These are phyloP conservation scores for Daldinia grandis DNA, from an alignment of 495 filamentous ascomycete species.

Conservation along the genomic window DNA sequence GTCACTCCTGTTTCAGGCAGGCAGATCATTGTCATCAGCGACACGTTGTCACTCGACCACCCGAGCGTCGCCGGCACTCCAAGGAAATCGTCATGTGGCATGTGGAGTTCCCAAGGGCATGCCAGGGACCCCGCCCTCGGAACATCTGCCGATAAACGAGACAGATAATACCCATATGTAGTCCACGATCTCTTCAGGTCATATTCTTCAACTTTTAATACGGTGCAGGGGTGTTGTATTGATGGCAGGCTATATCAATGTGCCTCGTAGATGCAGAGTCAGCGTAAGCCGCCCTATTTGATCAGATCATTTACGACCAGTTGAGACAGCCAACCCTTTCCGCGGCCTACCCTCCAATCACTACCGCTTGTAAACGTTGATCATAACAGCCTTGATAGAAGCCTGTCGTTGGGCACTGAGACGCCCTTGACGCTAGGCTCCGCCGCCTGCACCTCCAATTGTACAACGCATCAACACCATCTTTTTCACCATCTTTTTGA, in stretches of 20 bases:
- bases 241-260: conserved; percentile 29
- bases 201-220: conserved; percentile 12
- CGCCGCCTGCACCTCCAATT: conserved; percentile 50
- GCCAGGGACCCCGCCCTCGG: conserved; percentile 36
- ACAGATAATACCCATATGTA: conserved; percentile 6
- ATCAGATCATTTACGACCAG: conserved; percentile 41
- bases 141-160: conserved; percentile 43
- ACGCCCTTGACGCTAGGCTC: conserved; percentile 56
- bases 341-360: conserved; percentile 45
- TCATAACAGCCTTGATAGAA: conserved; percentile 45
- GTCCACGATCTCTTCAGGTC: conserved; percentile 15
- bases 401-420: conserved; percentile 58
- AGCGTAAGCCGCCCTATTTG: conserved; percentile 40
- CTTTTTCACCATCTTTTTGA: conserved; percentile 45
- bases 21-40: conserved; percentile 38
- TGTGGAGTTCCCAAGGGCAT: conserved; percentile 35
- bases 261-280: conserved; percentile 37
- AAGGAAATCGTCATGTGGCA: conserved; percentile 36
- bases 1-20: conserved; percentile 37
- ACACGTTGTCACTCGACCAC: conserved; percentile 36
- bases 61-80: conserved; percentile 36
- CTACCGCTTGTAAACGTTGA: conserved; percentile 35
- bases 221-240: conserved; percentile 9
- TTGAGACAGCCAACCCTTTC: conserved; percentile 37
- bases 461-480: conserved; percentile 61